These are phyloP conservation scores for Sporothrix inflata DNA, from an alignment of 2,329 filamentous ascomycete genomes.

Conservation along the genomic window DNA sequence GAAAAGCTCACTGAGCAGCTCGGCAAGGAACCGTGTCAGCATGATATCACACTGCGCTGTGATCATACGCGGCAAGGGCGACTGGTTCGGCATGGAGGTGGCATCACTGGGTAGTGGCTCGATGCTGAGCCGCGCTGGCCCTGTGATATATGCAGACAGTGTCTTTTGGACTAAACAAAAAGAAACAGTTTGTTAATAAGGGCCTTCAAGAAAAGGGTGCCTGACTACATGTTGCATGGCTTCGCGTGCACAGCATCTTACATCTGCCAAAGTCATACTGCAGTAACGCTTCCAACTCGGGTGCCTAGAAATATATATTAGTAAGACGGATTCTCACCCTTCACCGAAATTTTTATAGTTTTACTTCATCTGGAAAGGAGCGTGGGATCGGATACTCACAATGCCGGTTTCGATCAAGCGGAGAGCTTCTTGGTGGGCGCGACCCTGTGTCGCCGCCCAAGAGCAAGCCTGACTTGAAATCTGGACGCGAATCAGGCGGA, in stretches of 20 bases:
- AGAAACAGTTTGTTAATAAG: background rate
- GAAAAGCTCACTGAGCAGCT: conserved; percentile 29
- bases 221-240: background rate
- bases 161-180: conserved; percentile 32
- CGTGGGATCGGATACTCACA: conserved; percentile 20
- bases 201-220: background rate
- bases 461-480: background rate
- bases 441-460: conserved; percentile 28
- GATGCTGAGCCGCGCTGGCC: conserved; percentile 23
- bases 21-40: conserved; percentile 24
- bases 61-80: conserved; percentile 33
- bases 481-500: background rate
- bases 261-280: conserved; percentile 33
- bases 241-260: conserved; percentile 17
- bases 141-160: conserved; percentile 21
- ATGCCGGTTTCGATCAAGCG: conserved; percentile 21
- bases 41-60: conserved; percentile 34
- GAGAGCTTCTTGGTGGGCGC: conserved; percentile 32
- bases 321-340: background rate
- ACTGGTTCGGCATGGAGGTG: conserved; percentile 4
- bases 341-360: background rate
- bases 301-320: conserved; percentile 27
- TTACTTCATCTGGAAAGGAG: background rate
- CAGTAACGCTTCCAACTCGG: conserved; percentile 29
- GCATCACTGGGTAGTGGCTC: conserved; percentile 20